These are phyloP conservation scores for Diospyros kaki DNA, from an alignment of 148 eudicot species.

Conservation along the genomic window DNA sequence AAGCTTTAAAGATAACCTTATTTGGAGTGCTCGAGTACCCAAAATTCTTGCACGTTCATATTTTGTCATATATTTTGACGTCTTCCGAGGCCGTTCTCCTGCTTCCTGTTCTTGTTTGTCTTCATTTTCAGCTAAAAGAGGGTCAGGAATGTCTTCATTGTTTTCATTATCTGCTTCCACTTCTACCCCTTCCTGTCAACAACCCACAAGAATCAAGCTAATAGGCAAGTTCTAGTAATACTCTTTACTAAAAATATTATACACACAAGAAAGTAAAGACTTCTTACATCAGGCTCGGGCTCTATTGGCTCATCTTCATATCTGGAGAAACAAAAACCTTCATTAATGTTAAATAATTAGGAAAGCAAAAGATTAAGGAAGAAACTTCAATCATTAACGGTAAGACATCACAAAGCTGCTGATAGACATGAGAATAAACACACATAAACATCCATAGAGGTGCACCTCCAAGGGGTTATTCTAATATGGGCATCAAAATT, in stretches of 20 bases:
- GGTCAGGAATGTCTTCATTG: conserved; percentile 63
- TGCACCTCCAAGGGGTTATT: no score
- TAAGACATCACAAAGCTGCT: no score
- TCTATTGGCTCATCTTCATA: conserved; percentile 49
- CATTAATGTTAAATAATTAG: not conserved
- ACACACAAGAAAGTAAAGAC: conserved; percentile 1
- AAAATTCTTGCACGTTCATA: conserved; percentile 59
- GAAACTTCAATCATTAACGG: not conserved
- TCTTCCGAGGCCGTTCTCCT: conserved; percentile 63
- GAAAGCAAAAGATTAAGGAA: not conserved
- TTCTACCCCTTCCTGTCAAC: conserved; percentile 59
- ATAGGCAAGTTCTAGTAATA: not conserved
- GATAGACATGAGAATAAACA: no score
- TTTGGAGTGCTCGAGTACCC: conserved; percentile 62
- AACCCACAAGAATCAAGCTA: not conserved
- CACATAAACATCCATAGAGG: no score
- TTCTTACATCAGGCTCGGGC: conserved; percentile 42
- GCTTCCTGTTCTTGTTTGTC: conserved; percentile 57
- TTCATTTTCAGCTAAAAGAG: conserved; percentile 54
- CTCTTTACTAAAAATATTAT: not conserved
- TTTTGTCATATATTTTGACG: conserved; percentile 83
- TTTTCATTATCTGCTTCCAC: conserved; percentile 43
- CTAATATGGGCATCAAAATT: no score
- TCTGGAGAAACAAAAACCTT: conserved; percentile 19
- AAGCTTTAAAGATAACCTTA: conserved; percentile 28